Evolutionary conservation across 225 moss, liverwort and hornwort species (phyloP).

Genomic region (Antitrichia curtipendula): DNA sequence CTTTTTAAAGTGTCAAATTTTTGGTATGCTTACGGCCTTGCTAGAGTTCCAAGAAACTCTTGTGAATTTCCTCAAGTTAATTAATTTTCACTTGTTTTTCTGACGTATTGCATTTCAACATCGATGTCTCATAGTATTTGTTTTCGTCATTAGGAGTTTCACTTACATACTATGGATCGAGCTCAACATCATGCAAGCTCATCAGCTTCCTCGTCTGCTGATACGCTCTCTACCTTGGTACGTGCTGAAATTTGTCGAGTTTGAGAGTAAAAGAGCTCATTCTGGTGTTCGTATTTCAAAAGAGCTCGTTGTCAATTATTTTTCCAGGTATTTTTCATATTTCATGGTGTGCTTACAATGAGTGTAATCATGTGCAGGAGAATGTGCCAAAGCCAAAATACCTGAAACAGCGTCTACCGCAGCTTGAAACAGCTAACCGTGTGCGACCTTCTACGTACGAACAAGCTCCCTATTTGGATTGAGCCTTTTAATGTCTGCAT

Average conservation of each 20-base stretch:
- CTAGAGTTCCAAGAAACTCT: background rate
- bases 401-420: slow-evolving; percentile 47
- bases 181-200: slow-evolving; percentile 54
- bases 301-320: background rate
- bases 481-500: background rate
- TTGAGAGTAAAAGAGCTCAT: background rate
- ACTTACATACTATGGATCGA: slow-evolving; percentile 71
- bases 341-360: background rate
- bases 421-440: slow-evolving; percentile 68
- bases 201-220: slow-evolving; percentile 1
- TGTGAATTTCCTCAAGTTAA: background rate
- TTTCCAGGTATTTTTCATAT: background rate
- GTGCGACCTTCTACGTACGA: slow-evolving; percentile 56
- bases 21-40: background rate
- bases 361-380: background rate
- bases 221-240: slow-evolving; percentile 11
- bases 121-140: background rate
- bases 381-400: slow-evolving; percentile 1
- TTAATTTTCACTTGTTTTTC: background rate
- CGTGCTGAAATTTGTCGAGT: background rate
- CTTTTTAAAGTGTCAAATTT: background rate
- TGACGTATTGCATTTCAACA: background rate
- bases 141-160: slow-evolving; percentile 51
- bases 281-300: background rate
- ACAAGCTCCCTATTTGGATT: background rate